Evolutionary conservation across 495 filamentous ascomycete species (phyloP).

Genomic region (Aspergillus haitiensis): DNA sequence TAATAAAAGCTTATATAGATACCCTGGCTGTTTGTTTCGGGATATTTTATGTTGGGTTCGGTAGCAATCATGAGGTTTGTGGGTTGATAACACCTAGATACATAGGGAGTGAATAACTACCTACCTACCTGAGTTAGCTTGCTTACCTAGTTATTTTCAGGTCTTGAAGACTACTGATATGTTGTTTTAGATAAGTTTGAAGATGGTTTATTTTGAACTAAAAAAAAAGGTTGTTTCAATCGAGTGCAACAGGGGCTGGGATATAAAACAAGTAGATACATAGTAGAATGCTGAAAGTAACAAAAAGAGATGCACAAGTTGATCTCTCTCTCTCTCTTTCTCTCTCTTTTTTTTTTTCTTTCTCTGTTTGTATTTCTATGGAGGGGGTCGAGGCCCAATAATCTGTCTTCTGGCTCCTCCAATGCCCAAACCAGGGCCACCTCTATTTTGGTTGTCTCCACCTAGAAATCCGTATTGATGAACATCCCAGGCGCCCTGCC

Average conservation of each 20-base stretch:
- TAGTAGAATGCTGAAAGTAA: background rate
- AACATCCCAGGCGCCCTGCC: constrained; percentile 75
- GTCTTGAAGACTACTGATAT: too few species aligned
- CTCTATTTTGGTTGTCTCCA: constrained; percentile 80
- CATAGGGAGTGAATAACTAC: too few species aligned
- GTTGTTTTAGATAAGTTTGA: background rate
- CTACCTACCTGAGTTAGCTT: too few species aligned
- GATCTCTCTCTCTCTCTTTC: too few species aligned
- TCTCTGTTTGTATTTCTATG: constrained; percentile 27
- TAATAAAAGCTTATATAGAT: background rate
- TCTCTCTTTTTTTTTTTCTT: background rate
- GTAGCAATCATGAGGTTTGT: background rate
- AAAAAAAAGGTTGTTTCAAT: background rate
- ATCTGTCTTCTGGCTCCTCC: constrained; percentile 75
- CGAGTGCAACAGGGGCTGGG: too few species aligned
- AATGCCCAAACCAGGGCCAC: constrained; percentile 64
- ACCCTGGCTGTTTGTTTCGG: constrained; percentile 1
- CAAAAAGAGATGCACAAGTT: background rate
- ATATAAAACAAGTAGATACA: too few species aligned
- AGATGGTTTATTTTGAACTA: constrained; percentile 4
- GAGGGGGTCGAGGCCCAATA: constrained; percentile 72
- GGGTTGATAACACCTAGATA: background rate
- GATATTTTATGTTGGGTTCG: background rate
- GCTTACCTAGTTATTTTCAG: too few species aligned
- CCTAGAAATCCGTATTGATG: constrained; percentile 86